Percentiles rank a stretch among this genome's conserved stretches.
Conservation (phyloP, 2,329 filamentous ascomycete genomes). For the Moelleriella libera region DNA sequence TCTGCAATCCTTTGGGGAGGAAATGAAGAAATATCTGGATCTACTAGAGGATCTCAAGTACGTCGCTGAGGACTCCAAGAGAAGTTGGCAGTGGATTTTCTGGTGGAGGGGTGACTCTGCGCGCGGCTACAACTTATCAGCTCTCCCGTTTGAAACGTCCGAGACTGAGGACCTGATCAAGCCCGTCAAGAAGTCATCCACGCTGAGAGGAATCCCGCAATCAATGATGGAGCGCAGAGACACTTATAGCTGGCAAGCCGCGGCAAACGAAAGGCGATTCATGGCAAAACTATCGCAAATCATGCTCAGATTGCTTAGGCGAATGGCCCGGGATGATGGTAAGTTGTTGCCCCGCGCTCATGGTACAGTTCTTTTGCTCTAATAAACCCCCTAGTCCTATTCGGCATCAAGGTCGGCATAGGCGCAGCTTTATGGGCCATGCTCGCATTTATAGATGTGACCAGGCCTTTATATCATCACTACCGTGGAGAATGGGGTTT, state of each 20-base stretch:
- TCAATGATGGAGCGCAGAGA: conserved; percentile 30
- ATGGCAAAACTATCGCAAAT: conserved; percentile 25
- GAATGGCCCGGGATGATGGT: conserved; percentile 34
- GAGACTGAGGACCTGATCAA: conserved; percentile 23
- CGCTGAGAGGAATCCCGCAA: conserved; percentile 35
- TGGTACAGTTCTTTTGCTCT: neutral
- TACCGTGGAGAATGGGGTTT: conserved; percentile 95
- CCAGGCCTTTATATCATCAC: conserved; percentile 60
- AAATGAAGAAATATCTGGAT: conserved; percentile 65
- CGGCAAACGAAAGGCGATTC: conserved; percentile 23
- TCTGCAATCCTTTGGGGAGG: conserved; percentile 72
- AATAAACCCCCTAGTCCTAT: conserved; percentile 30
- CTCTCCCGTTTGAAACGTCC: conserved; percentile 8
- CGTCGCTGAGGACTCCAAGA: conserved; percentile 42
- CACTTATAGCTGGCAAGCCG: conserved; percentile 33
- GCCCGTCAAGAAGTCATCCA: conserved; percentile 30
- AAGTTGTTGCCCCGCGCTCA: conserved; percentile 8
- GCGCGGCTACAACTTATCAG: conserved; percentile 4
- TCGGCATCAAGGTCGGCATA: conserved; percentile 77
- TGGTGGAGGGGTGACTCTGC: conserved; percentile 41
- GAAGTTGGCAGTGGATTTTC: conserved; percentile 65
- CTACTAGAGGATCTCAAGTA: conserved; percentile 71
- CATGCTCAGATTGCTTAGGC: conserved; percentile 25
- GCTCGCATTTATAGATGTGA: conserved; percentile 63
- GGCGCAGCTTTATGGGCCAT: conserved; percentile 75